phyloP scores from a whole-genome alignment of 1,284 basidiomycete genomes.

The Naganishia albida region DNA sequence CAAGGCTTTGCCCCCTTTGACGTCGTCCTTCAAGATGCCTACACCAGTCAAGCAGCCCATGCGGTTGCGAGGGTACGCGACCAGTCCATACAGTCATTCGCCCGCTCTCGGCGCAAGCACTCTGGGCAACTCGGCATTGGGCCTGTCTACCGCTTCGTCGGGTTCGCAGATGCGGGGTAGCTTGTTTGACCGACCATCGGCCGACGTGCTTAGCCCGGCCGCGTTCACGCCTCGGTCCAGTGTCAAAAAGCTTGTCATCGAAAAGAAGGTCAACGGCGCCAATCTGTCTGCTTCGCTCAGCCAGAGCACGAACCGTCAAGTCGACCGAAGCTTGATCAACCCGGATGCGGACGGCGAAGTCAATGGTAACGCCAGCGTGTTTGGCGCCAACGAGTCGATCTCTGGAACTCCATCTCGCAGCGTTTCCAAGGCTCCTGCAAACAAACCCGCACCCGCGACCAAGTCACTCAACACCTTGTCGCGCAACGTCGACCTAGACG shows the following conservation, averaged over 20 bases:
- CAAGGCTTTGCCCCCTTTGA: constrained; percentile 54
- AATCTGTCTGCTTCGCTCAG: constrained; percentile 40
- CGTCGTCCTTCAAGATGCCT: constrained; percentile 51
- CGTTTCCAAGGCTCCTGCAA: constrained; percentile 1
- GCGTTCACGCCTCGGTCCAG: constrained; percentile 74
- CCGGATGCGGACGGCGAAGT: constrained; percentile 30
- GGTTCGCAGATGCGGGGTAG: constrained; percentile 36
- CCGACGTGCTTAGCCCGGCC: constrained; percentile 57
- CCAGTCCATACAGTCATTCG: constrained; percentile 35
- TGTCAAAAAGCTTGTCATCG: constrained; percentile 91
- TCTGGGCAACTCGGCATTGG: constrained; percentile 41
- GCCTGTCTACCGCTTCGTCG: constrained; percentile 34
- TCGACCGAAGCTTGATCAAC: constrained; percentile 31
- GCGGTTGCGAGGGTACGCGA: constrained; percentile 41
- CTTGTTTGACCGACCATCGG: constrained; percentile 61
- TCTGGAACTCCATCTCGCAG: constrained; percentile 28
- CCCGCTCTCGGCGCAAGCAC: constrained; percentile 33
- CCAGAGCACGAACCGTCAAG: constrained; percentile 18
- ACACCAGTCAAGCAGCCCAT: constrained; percentile 50
- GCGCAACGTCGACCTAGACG: constrained; percentile 37
- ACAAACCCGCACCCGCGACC: constrained; percentile 1
- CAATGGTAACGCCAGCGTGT: constrained; percentile 30
- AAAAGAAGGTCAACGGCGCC: constrained; percentile 59
- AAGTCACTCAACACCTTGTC: constrained; percentile 29
- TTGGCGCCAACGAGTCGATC: constrained; percentile 32